Base-by-base conservation (phyloP, 345 rosid species). In the Pistacia integerrima region DNA sequence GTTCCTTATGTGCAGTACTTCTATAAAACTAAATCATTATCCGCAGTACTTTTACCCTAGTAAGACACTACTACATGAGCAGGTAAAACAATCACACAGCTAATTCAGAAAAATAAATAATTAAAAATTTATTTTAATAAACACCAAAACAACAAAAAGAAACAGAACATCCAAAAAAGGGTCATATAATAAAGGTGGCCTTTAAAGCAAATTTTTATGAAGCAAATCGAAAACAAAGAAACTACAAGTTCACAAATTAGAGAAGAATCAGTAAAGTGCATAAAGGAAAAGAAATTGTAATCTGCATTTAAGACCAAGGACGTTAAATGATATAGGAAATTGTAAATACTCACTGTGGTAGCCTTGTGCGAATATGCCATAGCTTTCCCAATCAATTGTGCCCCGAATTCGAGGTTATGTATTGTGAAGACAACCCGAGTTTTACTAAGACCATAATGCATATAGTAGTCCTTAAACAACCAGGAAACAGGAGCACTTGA, bases 401-500 rank as follows among this genome's bases (percentile, higher is more conserved):
- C 93, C 69, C 98, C 98, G 78, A 91, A 95, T 82, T 95, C 98
- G 67, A 95, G 89, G 83, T 95, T 95, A 79, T 95, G 98, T 73
- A 93, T 92, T 13, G 99, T 95, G 88, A 91, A 93, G 82, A 93
- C 94, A 81, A 88, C 81, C 66, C 91, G 93, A 74, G 96, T 82
- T 82, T 93, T 93, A 72, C 89, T 87, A 63, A 93, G 96, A 81
- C 96, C 90, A 70, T 90, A 87, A 58, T 91, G 91, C 86, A 76
- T 83, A 73, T 93, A 95, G 51, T 84, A 84, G 80, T 95, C 98
- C 87, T 93, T 95, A 74, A 84, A 91, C 78, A 93, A 77, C 99
- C 96, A 90, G 58, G 96, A 78, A 75, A 91, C 94, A 18, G 97
- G 96, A 74, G 98, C 98, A 79, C 91, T 91, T 17, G 99, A 93